phyloP scores from a whole-genome alignment of 768 basidiomycete species.

The Tulasnella sp. region DNA sequence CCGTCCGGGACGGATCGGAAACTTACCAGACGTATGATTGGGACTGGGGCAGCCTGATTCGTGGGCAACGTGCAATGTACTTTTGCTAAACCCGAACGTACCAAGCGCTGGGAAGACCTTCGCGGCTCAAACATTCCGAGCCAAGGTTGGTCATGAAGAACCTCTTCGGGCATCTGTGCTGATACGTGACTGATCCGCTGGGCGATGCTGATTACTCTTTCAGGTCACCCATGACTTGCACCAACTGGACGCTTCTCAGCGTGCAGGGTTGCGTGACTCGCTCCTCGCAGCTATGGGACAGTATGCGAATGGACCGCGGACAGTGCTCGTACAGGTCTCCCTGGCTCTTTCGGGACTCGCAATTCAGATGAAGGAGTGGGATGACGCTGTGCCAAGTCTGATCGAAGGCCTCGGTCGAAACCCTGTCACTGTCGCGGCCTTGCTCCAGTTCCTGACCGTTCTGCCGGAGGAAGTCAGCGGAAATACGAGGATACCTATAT shows the following conservation, averaged over 20 bases:
- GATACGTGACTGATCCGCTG: too few relatives aligned
- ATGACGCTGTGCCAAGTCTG: constrained; percentile 65
- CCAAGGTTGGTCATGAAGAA: constrained; percentile 48
- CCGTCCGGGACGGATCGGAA: too few relatives aligned
- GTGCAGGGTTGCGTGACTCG: constrained; percentile 76
- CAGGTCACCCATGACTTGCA: constrained; percentile 93
- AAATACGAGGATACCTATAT: constrained; percentile 79
- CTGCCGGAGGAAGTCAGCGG: constrained; percentile 80
- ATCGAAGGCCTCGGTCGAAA: constrained; percentile 78
- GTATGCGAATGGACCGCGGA: constrained; percentile 62
- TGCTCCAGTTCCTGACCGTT: constrained; percentile 82
- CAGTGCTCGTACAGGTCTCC: constrained; percentile 80
- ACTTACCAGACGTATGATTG: neutral
- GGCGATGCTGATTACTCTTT: neutral
- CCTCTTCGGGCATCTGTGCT: neutral
- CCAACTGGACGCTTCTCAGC: constrained; percentile 65
- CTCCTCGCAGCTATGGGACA: constrained; percentile 62
- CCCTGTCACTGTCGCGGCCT: constrained; percentile 66
- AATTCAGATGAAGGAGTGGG: constrained; percentile 80
- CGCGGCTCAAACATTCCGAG: constrained; percentile 90
- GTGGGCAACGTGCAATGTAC: constrained; percentile 89
- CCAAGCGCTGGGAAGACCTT: constrained; percentile 78
- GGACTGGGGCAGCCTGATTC: constrained; percentile 67
- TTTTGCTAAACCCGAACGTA: constrained; percentile 70
- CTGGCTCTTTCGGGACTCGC: constrained; percentile 85